Percentiles rank a stretch among this genome's conserved stretches.
Evolutionary conservation across 306 rosid species (phyloP).

Genomic region (Styphnolobium japonicum): DNA sequence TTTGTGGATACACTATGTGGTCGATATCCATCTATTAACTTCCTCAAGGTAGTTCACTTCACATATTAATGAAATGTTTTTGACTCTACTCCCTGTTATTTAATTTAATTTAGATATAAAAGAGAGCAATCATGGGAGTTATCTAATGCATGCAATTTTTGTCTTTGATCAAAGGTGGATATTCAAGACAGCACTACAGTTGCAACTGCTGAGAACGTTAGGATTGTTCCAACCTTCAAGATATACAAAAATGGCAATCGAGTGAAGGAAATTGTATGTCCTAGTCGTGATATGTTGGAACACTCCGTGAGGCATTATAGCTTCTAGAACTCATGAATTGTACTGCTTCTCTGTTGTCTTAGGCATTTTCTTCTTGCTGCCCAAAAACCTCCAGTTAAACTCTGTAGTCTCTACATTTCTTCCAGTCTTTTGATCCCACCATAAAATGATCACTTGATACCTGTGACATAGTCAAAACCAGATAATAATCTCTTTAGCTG

Average conservation of each 20-base stretch:
- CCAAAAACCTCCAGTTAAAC: constrained; percentile 28
- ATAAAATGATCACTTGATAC: constrained; percentile 45
- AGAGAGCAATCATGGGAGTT: neutral
- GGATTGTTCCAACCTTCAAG: constrained; percentile 94
- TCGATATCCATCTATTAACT: constrained; percentile 83
- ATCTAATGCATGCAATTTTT: constrained; percentile 15
- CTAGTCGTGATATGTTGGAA: constrained; percentile 84
- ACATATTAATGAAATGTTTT: neutral
- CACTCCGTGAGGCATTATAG: constrained; percentile 91
- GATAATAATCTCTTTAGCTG: constrained; percentile 59
- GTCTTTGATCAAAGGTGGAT: constrained; percentile 66
- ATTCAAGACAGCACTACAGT: constrained; percentile 55
- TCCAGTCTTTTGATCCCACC: constrained; percentile 46
- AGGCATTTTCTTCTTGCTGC: constrained; percentile 28
- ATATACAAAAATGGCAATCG: constrained; percentile 83
- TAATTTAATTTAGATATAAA: neutral
- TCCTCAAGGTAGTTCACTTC: constrained; percentile 63
- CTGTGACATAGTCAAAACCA: constrained; percentile 55
- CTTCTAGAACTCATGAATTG: constrained; percentile 47
- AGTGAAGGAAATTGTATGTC: constrained; percentile 85
- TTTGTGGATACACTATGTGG: constrained; percentile 69
- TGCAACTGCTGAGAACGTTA: constrained; percentile 69
- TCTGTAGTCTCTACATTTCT: constrained; percentile 37
- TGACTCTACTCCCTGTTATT: neutral
- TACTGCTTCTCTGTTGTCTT: constrained; percentile 34